Evolutionary conservation across 257 asterid genomes (phyloP).

Genomic region (Fraxinus excelsior): DNA sequence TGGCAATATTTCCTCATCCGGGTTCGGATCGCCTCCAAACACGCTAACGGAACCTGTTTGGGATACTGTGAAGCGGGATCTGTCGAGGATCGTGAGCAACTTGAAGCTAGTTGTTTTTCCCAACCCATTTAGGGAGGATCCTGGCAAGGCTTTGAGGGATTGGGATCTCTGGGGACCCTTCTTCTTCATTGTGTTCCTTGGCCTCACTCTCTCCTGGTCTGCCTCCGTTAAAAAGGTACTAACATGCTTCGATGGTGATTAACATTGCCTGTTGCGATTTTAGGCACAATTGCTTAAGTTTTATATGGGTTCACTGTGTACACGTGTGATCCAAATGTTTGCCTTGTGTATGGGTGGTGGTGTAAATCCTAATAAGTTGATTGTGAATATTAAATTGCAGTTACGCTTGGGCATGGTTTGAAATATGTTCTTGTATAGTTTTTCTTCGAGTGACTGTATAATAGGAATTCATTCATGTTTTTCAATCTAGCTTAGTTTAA

Average conservation of each 20-base stretch:
- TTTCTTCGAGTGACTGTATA: neutral
- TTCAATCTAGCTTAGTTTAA: neutral
- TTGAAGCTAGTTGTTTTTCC: slow-evolving; percentile 95
- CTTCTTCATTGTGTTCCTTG: slow-evolving; percentile 96
- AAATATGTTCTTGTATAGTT: neutral
- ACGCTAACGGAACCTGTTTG: slow-evolving; percentile 95
- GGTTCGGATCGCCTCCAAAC: slow-evolving; percentile 75
- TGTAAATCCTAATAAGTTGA: neutral
- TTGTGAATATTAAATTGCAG: neutral
- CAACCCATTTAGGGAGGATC: slow-evolving; percentile 91
- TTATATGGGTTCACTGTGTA: no score
- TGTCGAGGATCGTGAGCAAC: slow-evolving; percentile 81
- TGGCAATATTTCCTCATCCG: slow-evolving; percentile 40
- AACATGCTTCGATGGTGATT: neutral
- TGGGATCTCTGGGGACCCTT: slow-evolving; percentile 99
- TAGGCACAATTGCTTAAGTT: no score
- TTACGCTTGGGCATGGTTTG: neutral
- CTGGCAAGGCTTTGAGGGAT: slow-evolving; percentile 93
- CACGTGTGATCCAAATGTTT: no score
- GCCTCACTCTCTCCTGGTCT: slow-evolving; percentile 93
- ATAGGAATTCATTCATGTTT: neutral
- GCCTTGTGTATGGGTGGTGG: neutral
- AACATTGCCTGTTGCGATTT: neutral
- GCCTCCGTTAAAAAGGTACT: slow-evolving; percentile 94
- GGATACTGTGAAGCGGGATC: slow-evolving; percentile 93